Evolutionary conservation across 305 asterid genomes (phyloP), one percentile per base, ranked within the genome.

Genomic region (Rubia balearica): DNA sequence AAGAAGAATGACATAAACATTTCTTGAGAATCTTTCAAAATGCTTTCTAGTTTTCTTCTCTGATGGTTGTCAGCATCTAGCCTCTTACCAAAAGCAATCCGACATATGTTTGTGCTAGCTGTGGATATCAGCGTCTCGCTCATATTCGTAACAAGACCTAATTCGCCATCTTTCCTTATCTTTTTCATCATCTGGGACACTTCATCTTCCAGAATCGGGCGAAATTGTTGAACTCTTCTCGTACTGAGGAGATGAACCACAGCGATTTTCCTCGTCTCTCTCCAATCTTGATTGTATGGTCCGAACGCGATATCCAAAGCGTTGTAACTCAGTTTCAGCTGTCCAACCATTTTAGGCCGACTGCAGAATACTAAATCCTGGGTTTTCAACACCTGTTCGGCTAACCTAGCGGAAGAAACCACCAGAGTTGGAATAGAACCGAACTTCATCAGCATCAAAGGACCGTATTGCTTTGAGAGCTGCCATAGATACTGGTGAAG

Each of bases 381-480:
- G 42, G 19, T 71, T 43, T 61, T 71, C 68, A 61, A 2, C 13
- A 42, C 74, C 19, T 70, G 41, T 70, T 70, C 27, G 8, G 67
- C 65, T 56, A 70, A 1, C 40, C n/a, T 59, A 38, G 74, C 74
- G 12, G 74, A 71, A 42, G 74, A 71, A 71, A 71, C n/a, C 9
- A 71, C 74, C 6, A 71, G 41, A 0, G 38, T 3, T 61, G 74
- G 74, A 2, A 17, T 8, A 0, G 68, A 71, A 5, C 67, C 74
- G 4, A 71, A 56, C 13, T 71, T 45, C n/a, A 71, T 1, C 2
- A 12, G 38, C 68, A 71, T 61, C 1, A 60, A 1, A 9, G 74
- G 68, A 24, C 74, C 74, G 38, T 71, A 71, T 59, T 42, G 7
- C 30, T 60, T 40, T 21, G 74, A 71, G 9, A 71, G 68, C 43